Evolutionary conservation across 2,329 filamentous ascomycete genomes (phyloP), one percentile per base, ranked within the genome.

Genomic region (Clonostachys byssicola): DNA sequence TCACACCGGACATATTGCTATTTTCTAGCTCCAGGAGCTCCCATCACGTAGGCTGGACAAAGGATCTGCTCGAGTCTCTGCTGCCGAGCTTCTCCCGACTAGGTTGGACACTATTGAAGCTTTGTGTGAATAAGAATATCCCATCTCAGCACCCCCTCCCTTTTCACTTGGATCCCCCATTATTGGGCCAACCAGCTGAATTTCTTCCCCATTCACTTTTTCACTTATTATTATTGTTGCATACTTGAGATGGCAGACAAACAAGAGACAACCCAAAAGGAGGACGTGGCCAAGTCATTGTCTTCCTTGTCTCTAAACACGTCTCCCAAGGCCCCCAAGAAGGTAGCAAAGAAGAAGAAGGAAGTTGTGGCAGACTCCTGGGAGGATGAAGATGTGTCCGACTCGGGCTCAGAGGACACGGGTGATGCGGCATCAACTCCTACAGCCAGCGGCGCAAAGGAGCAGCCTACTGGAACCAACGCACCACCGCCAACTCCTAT

Each of bases 401-500:
- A 73, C 39, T 63, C 62, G 33, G 59, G 62, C 18, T 60, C 62
- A 36, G 58, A 61, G 41, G 36, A 39, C 36, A 14, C 12, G 36
- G 36, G 7, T 18, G 17, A 39, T n/a, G 36, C 7, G 47, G n/a
- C 46, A 51, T 47, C 52, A 36, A 54, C 50, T 8, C 62, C 60
- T 49, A 64, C 56, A 5, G 52, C 58, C 13, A 30, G 23, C 23
- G 23, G 23, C 23, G 4, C 23, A 30, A 30, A 30, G 23, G 23
- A 30, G 23, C 23, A 30, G 8, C 3, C 23, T 30, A 53, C 55
- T 12, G 60, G 62, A 18, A 68, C 74, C 42, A 66, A 63, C 9
- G 78, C 83, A 17, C 86, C 86, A 30, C 85, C 85, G 2, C 82
- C 85, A 1, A 89, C 84, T 1, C 85, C 86, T 12, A 77, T 81